These are phyloP conservation scores for Oryza brachyantha DNA, from an alignment of 176 grass and related monocot species.

Conservation along the genomic window DNA sequence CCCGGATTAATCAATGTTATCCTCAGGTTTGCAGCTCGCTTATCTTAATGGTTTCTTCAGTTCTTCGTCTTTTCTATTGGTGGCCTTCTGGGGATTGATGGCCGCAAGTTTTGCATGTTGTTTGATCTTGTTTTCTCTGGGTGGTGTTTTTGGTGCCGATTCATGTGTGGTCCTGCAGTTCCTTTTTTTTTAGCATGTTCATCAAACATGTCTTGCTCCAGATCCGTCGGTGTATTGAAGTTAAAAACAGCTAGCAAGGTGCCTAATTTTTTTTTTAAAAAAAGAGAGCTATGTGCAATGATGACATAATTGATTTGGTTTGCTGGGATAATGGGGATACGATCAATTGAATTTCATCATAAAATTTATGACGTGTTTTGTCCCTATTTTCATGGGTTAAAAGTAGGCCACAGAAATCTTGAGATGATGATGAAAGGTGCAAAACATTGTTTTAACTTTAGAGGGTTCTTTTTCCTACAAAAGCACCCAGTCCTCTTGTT, in stretches of 20 bases:
- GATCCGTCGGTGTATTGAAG: neutral
- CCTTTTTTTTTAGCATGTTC: neutral
- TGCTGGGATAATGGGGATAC: neutral
- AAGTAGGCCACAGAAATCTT: neutral
- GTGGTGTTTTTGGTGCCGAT: slow-evolving; percentile 1
- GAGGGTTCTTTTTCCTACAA: neutral
- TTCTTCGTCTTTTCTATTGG: neutral
- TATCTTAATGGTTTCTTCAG: neutral
- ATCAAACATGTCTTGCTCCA: too few relatives aligned
- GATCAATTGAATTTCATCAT: neutral
- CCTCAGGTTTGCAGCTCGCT: slow-evolving; percentile 24
- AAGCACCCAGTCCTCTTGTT: neutral
- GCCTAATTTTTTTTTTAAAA: neutral
- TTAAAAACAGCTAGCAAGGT: neutral
- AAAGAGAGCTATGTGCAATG: neutral
- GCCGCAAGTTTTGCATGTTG: slow-evolving; percentile 22
- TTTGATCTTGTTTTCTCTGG: slow-evolving; percentile 20
- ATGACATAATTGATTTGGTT: too few relatives aligned
- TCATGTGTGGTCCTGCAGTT: slow-evolving; percentile 25
- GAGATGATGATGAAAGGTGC: neutral
- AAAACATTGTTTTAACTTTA: neutral
- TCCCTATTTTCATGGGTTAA: neutral
- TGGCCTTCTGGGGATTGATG: neutral
- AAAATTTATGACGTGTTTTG: neutral
- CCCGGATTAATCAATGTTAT: slow-evolving; percentile 29